Percentiles rank a stretch among this genome's conserved stretches.
Conservation (phyloP, 805 yeast genomes). For the Pichia sporocuriosa region DNA sequence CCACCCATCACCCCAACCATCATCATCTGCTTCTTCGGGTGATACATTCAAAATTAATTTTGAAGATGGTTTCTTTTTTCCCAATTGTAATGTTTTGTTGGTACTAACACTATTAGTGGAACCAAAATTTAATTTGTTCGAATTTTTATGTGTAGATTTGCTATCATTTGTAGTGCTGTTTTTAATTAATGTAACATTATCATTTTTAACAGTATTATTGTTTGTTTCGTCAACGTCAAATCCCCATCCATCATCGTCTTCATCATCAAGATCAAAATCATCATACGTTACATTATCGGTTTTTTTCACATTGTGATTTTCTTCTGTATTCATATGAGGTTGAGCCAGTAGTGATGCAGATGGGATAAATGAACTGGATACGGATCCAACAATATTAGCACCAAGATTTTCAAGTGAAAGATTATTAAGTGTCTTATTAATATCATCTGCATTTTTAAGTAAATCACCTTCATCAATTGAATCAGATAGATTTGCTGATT, state of each 20-base stretch:
- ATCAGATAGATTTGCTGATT: conserved; percentile 32
- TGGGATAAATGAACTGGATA: conserved; percentile 4
- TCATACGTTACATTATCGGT: conserved; percentile 12
- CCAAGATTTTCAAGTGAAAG: conserved; percentile 23
- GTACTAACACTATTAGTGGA: not conserved
- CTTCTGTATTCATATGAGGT: conserved; percentile 1
- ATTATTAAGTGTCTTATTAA: conserved; percentile 13
- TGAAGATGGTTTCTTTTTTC: conserved; percentile 21
- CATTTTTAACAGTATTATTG: not conserved
- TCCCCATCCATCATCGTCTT: conserved; percentile 30
- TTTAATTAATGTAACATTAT: not conserved
- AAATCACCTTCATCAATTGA: conserved; percentile 25
- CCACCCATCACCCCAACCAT: conserved; percentile 44
- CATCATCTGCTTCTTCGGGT: conserved; percentile 28
- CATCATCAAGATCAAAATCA: conserved; percentile 17
- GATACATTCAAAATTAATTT: conserved; percentile 30
- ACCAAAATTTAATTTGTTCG: not conserved
- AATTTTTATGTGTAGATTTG: conserved; percentile 1
- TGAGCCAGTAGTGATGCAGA: conserved; percentile 5
- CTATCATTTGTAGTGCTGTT: conserved; percentile 4
- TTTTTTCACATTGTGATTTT: not conserved
- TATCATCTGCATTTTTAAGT: conserved; percentile 16
- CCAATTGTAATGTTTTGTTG: conserved; percentile 8
- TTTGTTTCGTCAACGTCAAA: conserved; percentile 19
- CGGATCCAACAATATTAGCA: conserved; percentile 1